These are phyloP conservation scores for Allomyces macrogynus DNA, from an alignment of 192 early-diverging fungal species.

Conservation along the genomic window DNA sequence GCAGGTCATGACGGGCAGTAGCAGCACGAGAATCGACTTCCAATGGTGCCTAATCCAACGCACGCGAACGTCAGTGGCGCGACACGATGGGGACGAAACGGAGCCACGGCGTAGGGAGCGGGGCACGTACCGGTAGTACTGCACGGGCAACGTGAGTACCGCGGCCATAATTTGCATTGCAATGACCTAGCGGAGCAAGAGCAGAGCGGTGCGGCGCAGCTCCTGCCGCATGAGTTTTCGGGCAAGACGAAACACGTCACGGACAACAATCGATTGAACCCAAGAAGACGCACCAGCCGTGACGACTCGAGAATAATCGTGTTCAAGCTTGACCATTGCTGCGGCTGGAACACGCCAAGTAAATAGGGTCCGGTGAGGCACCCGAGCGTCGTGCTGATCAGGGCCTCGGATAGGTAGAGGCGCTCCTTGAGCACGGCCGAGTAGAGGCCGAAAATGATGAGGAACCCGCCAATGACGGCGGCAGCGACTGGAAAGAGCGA, in stretches of 20 bases:
- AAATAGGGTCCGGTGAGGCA: background rate
- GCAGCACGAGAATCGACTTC: conserved; percentile 38
- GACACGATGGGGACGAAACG: no score
- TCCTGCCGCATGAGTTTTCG: no score
- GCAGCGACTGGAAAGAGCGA: conserved; percentile 8
- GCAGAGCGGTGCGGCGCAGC: background rate
- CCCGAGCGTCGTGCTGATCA: background rate
- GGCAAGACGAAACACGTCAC: background rate
- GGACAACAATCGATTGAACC: background rate
- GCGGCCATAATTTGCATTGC: background rate
- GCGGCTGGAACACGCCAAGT: background rate
- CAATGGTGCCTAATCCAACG: conserved; percentile 11
- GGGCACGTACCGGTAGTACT: background rate
- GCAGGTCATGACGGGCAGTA: conserved; percentile 57
- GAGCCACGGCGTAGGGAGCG: no score
- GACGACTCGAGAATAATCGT: background rate
- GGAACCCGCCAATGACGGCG: conserved; percentile 47
- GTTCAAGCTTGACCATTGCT: background rate
- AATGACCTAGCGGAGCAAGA: background rate
- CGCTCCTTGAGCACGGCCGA: conserved; percentile 47
- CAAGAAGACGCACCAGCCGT: background rate
- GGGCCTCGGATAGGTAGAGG: conserved; percentile 49
- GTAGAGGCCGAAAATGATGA: conserved; percentile 39
- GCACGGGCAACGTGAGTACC: background rate
- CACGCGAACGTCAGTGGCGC: no score